Conservation (phyloP, 108 stramenopile genomes). For the Pseudonitzschia multistriata region DNA sequence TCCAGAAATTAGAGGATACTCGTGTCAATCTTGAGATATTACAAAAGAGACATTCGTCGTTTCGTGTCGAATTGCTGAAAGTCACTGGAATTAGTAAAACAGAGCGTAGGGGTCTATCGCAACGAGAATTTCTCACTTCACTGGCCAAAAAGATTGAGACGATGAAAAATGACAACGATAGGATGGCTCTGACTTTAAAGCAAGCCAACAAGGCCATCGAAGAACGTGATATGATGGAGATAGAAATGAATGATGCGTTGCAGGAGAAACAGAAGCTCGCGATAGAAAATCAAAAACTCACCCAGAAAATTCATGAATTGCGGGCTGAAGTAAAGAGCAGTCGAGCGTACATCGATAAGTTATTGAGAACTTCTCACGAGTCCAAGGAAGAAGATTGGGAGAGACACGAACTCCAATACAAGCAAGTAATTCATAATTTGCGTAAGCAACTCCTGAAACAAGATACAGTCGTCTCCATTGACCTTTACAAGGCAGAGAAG, state of each 20-base stretch:
- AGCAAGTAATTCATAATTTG: constrained; percentile 32
- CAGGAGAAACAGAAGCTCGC: constrained; percentile 16
- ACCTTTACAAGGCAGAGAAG: constrained; percentile 29
- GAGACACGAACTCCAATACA: constrained; percentile 32
- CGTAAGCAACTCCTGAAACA: constrained; percentile 35
- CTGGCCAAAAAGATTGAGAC: constrained; percentile 15
- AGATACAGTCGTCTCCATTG: constrained; percentile 23
- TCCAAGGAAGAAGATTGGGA: constrained; percentile 37
- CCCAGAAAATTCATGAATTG: constrained; percentile 29
- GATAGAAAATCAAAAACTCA: constrained; percentile 28
- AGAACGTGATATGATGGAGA: constrained; percentile 21
- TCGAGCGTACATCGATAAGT: constrained; percentile 35
- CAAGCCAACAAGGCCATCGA: constrained; percentile 14
- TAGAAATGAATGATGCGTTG: constrained; percentile 15
- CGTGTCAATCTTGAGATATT: constrained; percentile 19
- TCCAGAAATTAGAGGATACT: constrained; percentile 21
- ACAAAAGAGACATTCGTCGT: constrained; percentile 23
- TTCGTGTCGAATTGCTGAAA: constrained; percentile 24
- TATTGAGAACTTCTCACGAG: constrained; percentile 32
- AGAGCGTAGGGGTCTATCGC: constrained; percentile 12
- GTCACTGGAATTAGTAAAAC: constrained; percentile 18
- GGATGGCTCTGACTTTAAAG: background rate
- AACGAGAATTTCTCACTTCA: constrained; percentile 21
- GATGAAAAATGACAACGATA: constrained; percentile 25
- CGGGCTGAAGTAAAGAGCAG: constrained; percentile 31